Base-by-base conservation (phyloP, 2,329 filamentous ascomycete species). In the Nemania sp. region DNA sequence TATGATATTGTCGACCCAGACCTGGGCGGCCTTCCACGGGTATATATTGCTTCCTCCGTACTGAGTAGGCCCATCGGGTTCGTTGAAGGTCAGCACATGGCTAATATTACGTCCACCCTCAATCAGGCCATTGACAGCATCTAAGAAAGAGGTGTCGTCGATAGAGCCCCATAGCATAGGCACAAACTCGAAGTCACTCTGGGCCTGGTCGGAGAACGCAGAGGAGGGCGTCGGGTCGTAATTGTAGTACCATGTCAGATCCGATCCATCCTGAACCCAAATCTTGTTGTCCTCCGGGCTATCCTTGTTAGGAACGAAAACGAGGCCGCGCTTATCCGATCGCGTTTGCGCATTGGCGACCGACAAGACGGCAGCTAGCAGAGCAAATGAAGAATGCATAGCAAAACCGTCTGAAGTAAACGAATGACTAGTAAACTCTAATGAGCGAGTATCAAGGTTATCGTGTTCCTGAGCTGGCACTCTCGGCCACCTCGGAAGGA, bases 211-310 rank as follows among this genome's bases (percentile, higher is more conserved):
- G 47, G 78, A 71, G 76, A 85, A 90, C 49, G 81, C 81, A 0
- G 83, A 69, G 0, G 89, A 87, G 1, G 92, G 91, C 3, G 79
- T 76, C 22, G 83, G 75, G 27, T 81, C 79, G 79, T 94, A 96
- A 82, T 94, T 95, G 85, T 95, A 96, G 83, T 96, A 96, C 93
- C 93, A 96, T 2, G 89, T 91, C 63, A 95, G 80, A 49, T 89
- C 86, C 20, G 86, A 87, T 43, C 82, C 84, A 5, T 81, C 60
- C 51, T 82, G 78, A 11, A 84, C 81, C 90, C 92, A 94, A 73
- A 91, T 83, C 54, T 84, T 77, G 80, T 93, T 88, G 80, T 95
- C 92, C 18, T 82, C 67, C 0, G 88, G 84, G 64, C 84, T 81
- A 0, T 86, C 77, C 5, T 80, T 70, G 67, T 88, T 87, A 6